Base-by-base conservation (phyloP, 1,284 basidiomycete species). In the Ganoderma leucocontextum region DNA sequence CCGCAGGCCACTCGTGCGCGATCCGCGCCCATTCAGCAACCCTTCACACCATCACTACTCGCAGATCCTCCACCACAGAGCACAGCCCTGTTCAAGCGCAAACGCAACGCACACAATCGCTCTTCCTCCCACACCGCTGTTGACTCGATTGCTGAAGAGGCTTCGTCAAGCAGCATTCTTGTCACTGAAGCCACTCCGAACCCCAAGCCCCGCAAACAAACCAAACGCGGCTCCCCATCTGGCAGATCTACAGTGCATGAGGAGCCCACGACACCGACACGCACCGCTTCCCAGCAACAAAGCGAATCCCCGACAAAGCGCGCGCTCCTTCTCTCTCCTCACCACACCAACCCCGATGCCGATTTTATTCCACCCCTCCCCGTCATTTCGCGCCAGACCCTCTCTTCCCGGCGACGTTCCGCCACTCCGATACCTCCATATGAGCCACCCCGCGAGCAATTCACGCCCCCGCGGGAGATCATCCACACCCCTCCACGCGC, bases 381-480 rank as follows among this genome's bases (percentile, higher is more conserved):
- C 42, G 61, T 69, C 13, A 68, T 70, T 17, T 67, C 74, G 6
- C 70, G 71, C 63, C 71, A 75, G 63, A 67, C 67, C 72, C 62
- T 70, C 66, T 75, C 75, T 25, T 70, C 71, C 1, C 75, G 76
- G 10, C 75, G 77, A 15, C 78, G 78, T 25, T 80, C 79, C 25
- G 69, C 79, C 4, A 89, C 88, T 1, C 88, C 88, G 0, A 81
- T 87, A 10, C 87, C 87, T 1, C 82, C 81, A 0, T 92, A 92
- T 74, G 89, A 91, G 73, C 89, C 89, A 0, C 90, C 90, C 0
- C 73, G 75, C 0, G 89, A 90, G 65, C 83, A 86, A n/a, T 91
- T 91, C 74, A 91, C 89, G 0, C 89, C 91, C 1, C 91, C 91
- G 0, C 84, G 87, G 53, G 86, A 89, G 71, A 83, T 91, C 55